These are phyloP conservation scores for Penicillium brasilianum DNA, from an alignment of 2,329 filamentous ascomycete genomes.

Conservation along the genomic window DNA sequence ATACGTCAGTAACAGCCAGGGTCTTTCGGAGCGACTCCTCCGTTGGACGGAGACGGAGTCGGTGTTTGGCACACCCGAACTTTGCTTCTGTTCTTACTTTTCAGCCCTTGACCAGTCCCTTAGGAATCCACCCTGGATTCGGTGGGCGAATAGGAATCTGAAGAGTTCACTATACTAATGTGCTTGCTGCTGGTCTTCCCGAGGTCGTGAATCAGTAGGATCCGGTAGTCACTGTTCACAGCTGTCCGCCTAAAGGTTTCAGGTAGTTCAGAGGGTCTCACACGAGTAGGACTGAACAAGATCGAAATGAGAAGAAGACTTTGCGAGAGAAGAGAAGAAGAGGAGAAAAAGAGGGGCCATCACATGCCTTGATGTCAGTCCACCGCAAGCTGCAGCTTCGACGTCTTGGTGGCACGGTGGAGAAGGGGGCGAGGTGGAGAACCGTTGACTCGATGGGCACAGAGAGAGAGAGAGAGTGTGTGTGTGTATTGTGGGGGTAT, in stretches of 20 bases:
- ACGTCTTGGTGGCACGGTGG: conserved; percentile 13
- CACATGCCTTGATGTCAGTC: conserved; percentile 20
- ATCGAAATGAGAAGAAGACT: conserved; percentile 7
- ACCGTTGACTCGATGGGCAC: neutral
- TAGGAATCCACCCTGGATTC: neutral
- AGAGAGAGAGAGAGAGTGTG: too few species aligned
- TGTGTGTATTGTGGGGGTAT: too few species aligned
- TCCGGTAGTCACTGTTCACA: neutral
- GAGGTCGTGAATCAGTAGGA: neutral
- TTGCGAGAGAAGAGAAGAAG: conserved; percentile 14
- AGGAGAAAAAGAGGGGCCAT: conserved; percentile 27
- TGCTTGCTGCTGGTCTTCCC: neutral
- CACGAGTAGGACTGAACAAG: conserved; percentile 4
- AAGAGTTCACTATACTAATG: neutral
- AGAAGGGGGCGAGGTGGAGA: conserved; percentile 2
- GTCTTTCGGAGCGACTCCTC: neutral
- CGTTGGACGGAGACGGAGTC: neutral
- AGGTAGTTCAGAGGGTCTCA: neutral
- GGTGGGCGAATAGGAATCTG: neutral
- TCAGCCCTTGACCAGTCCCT: neutral
- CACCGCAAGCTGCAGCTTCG: conserved; percentile 2
- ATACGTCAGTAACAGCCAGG: conserved; percentile 1
- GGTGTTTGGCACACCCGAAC: neutral
- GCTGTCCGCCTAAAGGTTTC: neutral
- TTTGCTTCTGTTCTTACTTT: neutral